Evolutionary conservation across 148 eudicot species (phyloP), one percentile per base, ranked within the genome.

Genomic region (Cornus kousa): DNA sequence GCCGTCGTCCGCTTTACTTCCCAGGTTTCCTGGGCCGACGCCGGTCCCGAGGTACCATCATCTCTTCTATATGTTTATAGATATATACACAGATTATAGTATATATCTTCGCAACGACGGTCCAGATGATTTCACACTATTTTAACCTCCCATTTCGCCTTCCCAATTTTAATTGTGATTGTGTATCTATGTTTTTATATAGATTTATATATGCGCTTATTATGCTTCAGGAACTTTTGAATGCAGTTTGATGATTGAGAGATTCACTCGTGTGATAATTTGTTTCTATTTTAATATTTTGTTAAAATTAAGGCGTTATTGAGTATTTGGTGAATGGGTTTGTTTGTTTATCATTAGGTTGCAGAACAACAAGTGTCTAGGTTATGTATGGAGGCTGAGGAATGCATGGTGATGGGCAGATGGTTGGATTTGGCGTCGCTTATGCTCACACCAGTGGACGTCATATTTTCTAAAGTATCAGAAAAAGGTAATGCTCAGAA

Each of bases 11-110:
- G 97, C 11, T 95, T 91, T 80, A 88, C 93, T 43, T 89, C 97
- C 37, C 91, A 88, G 77, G 83, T 92, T 53, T 83, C 99, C 12
- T 93, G 97, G 97, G 97, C 97, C 62, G 99, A 95, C 72, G 99
- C 97, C 69, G 97, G 99, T 78, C 84, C 97, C 39, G 99, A 95
- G 92, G 99, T 93, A 76, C n/a, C 33, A 37, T 16, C 9, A 8
- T 20, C 48, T 33, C 72, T 53, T 53, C 1, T 12, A 53, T 53
- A 16, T 53, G 13, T 53, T 11, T 16, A 7, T 53, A 16, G 3
- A 12, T 4, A 14, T 13, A 53, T 13, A 53, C 2, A 53, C 19
- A 53, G 37, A 35, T 35, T 35, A 35, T 35, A 4, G 37, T 35
- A 2, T 35, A 2, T 35, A 35, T 35, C 37, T 35, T 35, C 1